A percentile compares a stretch with the other conserved stretches of the same genome.
These are phyloP conservation scores for Stachybotrys echinatus DNA, from an alignment of 2,329 filamentous ascomycete genomes.

Conservation along the genomic window DNA sequence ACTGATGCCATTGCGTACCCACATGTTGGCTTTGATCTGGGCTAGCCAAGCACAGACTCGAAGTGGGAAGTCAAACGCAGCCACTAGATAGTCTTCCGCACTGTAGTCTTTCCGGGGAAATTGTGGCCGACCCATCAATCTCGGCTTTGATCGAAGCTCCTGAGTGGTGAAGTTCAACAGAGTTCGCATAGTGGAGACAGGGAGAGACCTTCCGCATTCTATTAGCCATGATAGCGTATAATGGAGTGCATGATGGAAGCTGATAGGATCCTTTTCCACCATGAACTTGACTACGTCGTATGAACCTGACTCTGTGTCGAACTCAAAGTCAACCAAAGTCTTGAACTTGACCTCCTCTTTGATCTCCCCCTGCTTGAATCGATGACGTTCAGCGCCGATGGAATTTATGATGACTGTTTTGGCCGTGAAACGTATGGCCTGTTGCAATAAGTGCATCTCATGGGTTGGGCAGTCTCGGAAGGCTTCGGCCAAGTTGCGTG, in stretches of 20 bases:
- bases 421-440: slow-evolving; percentile 68
- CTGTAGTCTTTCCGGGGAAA: slow-evolving; percentile 52
- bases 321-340: slow-evolving; percentile 70
- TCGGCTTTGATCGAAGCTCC: slow-evolving; percentile 62
- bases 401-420: slow-evolving; percentile 86
- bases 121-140: slow-evolving; percentile 54
- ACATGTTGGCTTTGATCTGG: slow-evolving; percentile 98
- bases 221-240: slow-evolving; percentile 96
- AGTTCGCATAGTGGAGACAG: slow-evolving; percentile 58
- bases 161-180: slow-evolving; percentile 68
- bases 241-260: slow-evolving; percentile 94
- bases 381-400: slow-evolving; percentile 77
- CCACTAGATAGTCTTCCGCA: slow-evolving; percentile 76
- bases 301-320: slow-evolving; percentile 53
- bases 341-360: slow-evolving; percentile 85
- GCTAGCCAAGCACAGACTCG: slow-evolving; percentile 94
- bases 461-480: slow-evolving; percentile 67
- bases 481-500: slow-evolving; percentile 80
- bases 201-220: slow-evolving; percentile 77
- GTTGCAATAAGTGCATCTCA: slow-evolving; percentile 60
- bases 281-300: slow-evolving; percentile 79
- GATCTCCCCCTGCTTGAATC: slow-evolving; percentile 83
- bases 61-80: slow-evolving; percentile 87
- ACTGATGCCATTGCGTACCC: slow-evolving; percentile 96
- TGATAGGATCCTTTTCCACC: slow-evolving; percentile 85